Evolutionary conservation across 305 asterid species (phyloP).

Genomic region (Solanum hybrid): DNA sequence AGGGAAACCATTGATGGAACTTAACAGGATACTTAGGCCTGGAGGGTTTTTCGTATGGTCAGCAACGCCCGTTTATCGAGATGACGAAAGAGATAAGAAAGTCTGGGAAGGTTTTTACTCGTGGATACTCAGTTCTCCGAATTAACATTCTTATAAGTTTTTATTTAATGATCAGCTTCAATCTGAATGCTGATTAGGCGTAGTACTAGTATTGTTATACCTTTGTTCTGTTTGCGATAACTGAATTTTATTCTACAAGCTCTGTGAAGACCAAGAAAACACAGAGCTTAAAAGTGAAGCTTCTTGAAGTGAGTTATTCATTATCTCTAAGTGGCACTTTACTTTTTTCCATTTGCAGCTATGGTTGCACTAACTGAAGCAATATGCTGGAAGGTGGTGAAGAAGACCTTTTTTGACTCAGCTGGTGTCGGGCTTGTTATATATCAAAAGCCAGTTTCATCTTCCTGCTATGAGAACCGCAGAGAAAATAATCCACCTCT

Average conservation of each 20-base stretch:
- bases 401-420: conserved; percentile 30
- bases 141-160: background rate
- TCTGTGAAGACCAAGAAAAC: background rate
- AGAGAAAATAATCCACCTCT: conserved; percentile 56
- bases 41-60: conserved; percentile 97
- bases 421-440: conserved; percentile 60
- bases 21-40: conserved; percentile 85
- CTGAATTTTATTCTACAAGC: background rate
- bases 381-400: conserved; percentile 78
- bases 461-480: conserved; percentile 64
- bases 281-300: background rate
- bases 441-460: conserved; percentile 68
- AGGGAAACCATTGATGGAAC: conserved; percentile 81
- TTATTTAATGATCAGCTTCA: background rate
- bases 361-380: conserved; percentile 71
- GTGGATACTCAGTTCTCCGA: background rate
- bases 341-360: conserved; percentile 37
- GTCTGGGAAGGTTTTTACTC: conserved; percentile 62
- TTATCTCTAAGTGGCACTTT: background rate
- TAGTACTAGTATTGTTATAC: background rate
- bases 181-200: background rate
- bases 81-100: conserved; percentile 51
- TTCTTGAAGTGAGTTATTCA: background rate
- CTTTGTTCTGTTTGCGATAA: background rate
- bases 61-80: conserved; percentile 83